Evolutionary conservation across 2,329 filamentous ascomycete genomes (phyloP).

Genomic region (Pseudohalonectria lignicola): DNA sequence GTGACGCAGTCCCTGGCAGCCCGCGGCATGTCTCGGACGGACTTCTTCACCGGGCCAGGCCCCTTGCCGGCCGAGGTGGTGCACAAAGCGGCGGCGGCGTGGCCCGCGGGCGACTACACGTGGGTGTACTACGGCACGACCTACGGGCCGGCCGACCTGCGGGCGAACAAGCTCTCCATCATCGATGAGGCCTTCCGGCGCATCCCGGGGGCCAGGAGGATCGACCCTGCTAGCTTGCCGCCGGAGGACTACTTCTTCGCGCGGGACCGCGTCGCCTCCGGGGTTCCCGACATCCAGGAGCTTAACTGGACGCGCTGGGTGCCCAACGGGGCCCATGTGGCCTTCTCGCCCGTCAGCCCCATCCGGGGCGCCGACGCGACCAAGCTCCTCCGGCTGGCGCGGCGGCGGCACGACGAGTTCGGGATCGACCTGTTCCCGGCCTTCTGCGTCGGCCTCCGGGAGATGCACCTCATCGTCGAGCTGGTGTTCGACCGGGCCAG

Average conservation of each 20-base stretch:
- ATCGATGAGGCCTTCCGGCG: conserved; percentile 19
- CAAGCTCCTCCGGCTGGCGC: conserved; percentile 22
- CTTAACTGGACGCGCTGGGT: conserved; percentile 29
- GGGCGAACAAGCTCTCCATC: conserved; percentile 20
- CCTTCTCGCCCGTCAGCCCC: conserved; percentile 31
- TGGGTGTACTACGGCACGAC: conserved; percentile 23
- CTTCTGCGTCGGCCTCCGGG: conserved; percentile 24
- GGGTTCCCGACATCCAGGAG: conserved; percentile 15
- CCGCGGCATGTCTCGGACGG: conserved; percentile 20
- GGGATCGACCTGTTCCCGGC: conserved; percentile 28
- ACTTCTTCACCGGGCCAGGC: conserved; percentile 18
- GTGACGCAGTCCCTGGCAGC: conserved; percentile 23
- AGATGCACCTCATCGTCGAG: conserved; percentile 22
- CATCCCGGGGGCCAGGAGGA: conserved; percentile 16
- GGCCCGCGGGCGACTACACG: conserved; percentile 20
- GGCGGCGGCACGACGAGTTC: conserved; percentile 18
- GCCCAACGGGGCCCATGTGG: conserved; percentile 29
- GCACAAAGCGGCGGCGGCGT: conserved; percentile 16
- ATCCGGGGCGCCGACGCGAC: conserved; percentile 28
- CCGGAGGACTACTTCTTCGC: conserved; percentile 10
- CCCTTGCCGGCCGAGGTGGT: conserved; percentile 20
- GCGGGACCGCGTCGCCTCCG: conserved; percentile 6
- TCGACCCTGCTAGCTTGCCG: conserved; percentile 13
- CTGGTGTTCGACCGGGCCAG: conserved; percentile 19
- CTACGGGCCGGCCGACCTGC: conserved; percentile 21